Base-by-base conservation (phyloP, 2,329 filamentous ascomycete species). In the Cytospora piceicola region DNA sequence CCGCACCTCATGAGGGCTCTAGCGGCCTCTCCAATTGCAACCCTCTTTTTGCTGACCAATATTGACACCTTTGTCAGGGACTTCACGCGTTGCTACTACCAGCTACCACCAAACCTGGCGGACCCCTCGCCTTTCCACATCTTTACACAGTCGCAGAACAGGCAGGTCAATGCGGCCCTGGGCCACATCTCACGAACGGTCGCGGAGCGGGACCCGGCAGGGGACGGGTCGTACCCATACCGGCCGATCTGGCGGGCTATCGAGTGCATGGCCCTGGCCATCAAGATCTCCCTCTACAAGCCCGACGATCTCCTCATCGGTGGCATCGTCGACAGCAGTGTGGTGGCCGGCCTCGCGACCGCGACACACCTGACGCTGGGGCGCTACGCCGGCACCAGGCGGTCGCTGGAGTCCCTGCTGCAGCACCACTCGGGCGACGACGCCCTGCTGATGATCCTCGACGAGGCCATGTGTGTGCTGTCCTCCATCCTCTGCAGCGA, bases 61-160 rank as follows among this genome's bases (percentile, higher is more conserved):
- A 42, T 76, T 9, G 73, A 73, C 55, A 59, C 69, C 1, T 64
- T 77, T 3, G 68, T 76, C 1, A 65, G 73, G 22, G 75, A 76
- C 56, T 73, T 77, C n/a, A 77, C 75, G 2, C 71, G 74, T 15
- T 74, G 72, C 57, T 76, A 75, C 64, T 76, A 76, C 51, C 75
- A 77, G 55, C 67, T 77, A 29, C 75, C 74, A 0, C 74, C 75
- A 2, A 72, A 68, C 20, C 63, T 71, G 3, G 67, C 73, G 0
- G 74, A 77, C 63, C 75, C 75, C 0, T 73, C 71, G 1, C 70
- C 75, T 0, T 76, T 75, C 52, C 74, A 76, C 51, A 75, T 76
- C 22, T 69, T 76, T 32, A 76, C 74, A 5, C 75, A 77, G 58
- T 65, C 65, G 2, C 75, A 77, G 58, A 76, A 74, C 49, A 70